Conservation (phyloP, 78 protist genomes). For the Dictyostelium firmibasis region DNA sequence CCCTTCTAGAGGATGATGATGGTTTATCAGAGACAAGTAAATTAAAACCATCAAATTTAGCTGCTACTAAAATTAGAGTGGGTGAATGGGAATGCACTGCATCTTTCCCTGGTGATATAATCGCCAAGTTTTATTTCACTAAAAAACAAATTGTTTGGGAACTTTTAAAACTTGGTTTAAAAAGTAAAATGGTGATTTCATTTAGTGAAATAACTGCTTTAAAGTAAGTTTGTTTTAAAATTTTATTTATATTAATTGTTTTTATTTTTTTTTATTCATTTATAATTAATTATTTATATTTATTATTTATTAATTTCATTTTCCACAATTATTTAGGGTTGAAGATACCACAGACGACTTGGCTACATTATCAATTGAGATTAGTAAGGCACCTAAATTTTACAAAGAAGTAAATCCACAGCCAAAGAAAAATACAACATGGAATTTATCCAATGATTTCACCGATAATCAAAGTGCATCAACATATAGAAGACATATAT, state of each 20-base stretch:
- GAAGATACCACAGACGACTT: conserved; percentile 23
- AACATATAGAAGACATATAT: conserved; percentile 23
- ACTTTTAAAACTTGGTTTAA: not conserved
- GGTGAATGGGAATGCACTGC: conserved; percentile 37
- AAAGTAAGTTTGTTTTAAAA: not conserved
- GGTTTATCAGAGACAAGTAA: not conserved
- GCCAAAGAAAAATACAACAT: conserved; percentile 74
- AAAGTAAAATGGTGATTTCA: conserved; percentile 29
- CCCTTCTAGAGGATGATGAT: not conserved
- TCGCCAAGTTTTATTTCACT: conserved; percentile 45
- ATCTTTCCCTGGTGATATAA: conserved; percentile 19
- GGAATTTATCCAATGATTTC: conserved; percentile 31
- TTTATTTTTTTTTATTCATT: not conserved
- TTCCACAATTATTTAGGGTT: not conserved
- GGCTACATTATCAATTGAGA: not conserved
- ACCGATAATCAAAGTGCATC: conserved; percentile 5
- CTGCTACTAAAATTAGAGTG: conserved; percentile 15
- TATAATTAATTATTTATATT: not conserved
- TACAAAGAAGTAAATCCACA: conserved; percentile 67
- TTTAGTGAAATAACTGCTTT: conserved; percentile 51
- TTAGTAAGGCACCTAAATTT: conserved; percentile 37
- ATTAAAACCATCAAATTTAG: conserved; percentile 60
- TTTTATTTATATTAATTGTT: not conserved
- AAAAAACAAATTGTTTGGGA: conserved; percentile 74
- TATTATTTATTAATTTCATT: no score